Evolutionary conservation across 495 filamentous ascomycete species (phyloP), one percentile per base, ranked within the genome.

Genomic region (Penicillium robsamsonii): DNA sequence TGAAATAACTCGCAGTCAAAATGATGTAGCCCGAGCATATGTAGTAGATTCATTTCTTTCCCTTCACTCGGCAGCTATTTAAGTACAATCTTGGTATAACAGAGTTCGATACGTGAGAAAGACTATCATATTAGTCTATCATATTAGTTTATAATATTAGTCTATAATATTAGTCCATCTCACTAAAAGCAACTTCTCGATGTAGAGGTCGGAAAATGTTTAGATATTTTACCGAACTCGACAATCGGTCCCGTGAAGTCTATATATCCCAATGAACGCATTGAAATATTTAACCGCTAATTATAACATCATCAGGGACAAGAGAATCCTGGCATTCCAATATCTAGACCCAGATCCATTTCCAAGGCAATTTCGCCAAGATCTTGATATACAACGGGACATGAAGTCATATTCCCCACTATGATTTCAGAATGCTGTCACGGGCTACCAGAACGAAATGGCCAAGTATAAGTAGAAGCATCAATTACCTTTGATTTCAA

Each of bases 381-480:
- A 55, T 44, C 49, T 40, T 9, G 24, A 29, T 48, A 38, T 33
- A 24, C 51, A 54, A 58, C 38, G 48, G 22, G n/a, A 8, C 51
- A 61, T 75, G 69, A 75, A 68, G 62, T 75, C 72, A 75, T 72
- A 35, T 11, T 38, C 61, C n/a, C 64, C 61, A 63, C 57, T 45
- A 73, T 75, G 73, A 75, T 67, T 66, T 75, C 71, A 75, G 50
- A 18, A 73, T 75, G 71, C 49, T 63, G 64, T 74, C 71, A 75
- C 45, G 37, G 8, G 22, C 35, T 33, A 1, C 45, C 17, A 17
- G 38, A 30, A 30, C 38, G 38, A 43, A 50, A 31, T 5, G 2
- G 2, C 30, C 38, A 56, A 47, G 17, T 60, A 56, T 55, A 50
- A 35, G 50, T 54, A 56, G 41, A 42, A 60, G 12, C 30, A 24